A percentile compares a stretch with the other conserved stretches of the same genome.
These are phyloP conservation scores for Geotrichum fermentans DNA, from an alignment of 1,139 yeast species.

Conservation along the genomic window DNA sequence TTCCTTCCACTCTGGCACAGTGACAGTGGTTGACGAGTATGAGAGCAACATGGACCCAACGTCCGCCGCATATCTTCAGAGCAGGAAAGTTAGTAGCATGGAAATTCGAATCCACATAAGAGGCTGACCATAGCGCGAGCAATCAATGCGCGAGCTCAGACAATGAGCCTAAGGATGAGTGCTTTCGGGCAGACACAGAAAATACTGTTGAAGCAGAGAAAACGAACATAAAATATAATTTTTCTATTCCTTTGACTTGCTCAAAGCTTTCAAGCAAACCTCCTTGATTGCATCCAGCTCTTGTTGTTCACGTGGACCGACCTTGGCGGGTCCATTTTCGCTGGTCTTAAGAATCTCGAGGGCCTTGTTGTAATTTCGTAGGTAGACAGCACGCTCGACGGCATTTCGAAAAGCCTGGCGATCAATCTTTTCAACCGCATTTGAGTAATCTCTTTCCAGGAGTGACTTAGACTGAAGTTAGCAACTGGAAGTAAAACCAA, in stretches of 20 bases:
- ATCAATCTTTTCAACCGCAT: constrained; percentile 28
- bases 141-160: too few species aligned
- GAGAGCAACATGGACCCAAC: background rate
- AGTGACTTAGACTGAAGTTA: constrained; percentile 23
- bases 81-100: constrained; percentile 6
- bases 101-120: constrained; percentile 5
- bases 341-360: constrained; percentile 27
- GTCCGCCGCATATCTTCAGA: background rate
- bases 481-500: constrained; percentile 6
- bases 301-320: constrained; percentile 22
- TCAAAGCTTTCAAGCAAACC: constrained; percentile 17
- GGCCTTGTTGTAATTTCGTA: constrained; percentile 30
- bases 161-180: too few species aligned
- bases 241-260: background rate
- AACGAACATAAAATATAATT: background rate
- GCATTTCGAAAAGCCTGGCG: constrained; percentile 33
- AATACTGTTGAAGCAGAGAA: background rate
- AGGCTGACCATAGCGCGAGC: too few species aligned
- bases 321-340: constrained; percentile 21
- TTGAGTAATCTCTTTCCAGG: constrained; percentile 22
- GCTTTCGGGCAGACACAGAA: background rate
- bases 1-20: constrained; percentile 27
- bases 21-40: constrained; percentile 9
- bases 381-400: constrained; percentile 36
- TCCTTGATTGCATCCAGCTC: constrained; percentile 25